Evolutionary conservation across 1,284 basidiomycete genomes (phyloP), one percentile per base, ranked within the genome.

Genomic region (Schizophyllum amplum): DNA sequence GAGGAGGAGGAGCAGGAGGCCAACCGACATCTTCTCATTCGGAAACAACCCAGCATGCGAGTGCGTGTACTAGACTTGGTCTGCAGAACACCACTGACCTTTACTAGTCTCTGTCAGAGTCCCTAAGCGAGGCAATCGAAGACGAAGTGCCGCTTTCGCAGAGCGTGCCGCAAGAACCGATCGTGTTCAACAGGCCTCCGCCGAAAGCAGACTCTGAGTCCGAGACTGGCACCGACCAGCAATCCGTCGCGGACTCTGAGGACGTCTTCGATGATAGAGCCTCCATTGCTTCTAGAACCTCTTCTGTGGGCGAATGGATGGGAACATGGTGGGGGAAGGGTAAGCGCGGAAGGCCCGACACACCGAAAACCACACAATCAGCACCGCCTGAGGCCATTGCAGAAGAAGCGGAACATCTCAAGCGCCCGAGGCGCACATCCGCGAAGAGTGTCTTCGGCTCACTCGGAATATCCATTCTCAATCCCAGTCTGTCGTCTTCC

Each of bases 81-180:
- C 47, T 51, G 47, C 1, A 52, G 57, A 53, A 47, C 60, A 21
- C 60, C 7, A 47, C 20, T 15, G 53, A 55, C 51, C 17, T 48
- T 25, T 21, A 25, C 6, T 57, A 90, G 86, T 87, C 84, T 15
- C 71, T 91, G 3, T 73, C 79, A 17, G 84, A 86, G 58, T 88
- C 84, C 0, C 70, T 90, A 27, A 81, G 79, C 0, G 87, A 90
- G 65, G 87, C 87, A 0, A 77, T 90, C 53, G 77, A 79, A 47
- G 87, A 89, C 55, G 82, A 82, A 51, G 81, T 78, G 5, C 66
- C 65, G 17, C 62, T 76, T 27, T 67, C 72, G 47, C 71, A 67
- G 25, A 77, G 68, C 58, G 50, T 73, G 17, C 67, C 75, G 2
- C 68, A 74, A 2, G 67, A 71, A 11, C 60, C 64, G 1, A 64